phyloP scores from a whole-genome alignment of 73 alveolate species.

The Blepharisma japonicum region DNA sequence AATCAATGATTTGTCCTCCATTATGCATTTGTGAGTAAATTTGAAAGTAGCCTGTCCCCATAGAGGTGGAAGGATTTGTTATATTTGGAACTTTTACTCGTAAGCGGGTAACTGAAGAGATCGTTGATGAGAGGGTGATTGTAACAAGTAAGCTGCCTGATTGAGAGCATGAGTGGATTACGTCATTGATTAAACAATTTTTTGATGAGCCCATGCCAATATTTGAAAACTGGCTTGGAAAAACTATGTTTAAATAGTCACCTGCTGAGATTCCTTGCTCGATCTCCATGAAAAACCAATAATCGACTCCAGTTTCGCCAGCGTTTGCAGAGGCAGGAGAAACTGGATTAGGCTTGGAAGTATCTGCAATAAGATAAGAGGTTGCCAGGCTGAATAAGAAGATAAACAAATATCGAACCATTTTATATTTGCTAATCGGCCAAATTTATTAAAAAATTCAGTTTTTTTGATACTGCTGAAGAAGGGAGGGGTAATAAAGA shows the following conservation, averaged over 20 bases:
- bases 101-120: constrained; percentile 10
- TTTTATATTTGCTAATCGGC: too few relatives aligned
- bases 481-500: too few relatives aligned
- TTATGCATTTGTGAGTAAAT: not conserved
- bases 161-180: not conserved
- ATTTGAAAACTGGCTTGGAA: constrained; percentile 20
- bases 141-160: not conserved
- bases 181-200: not conserved
- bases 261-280: not conserved
- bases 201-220: not conserved
- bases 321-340: too few relatives aligned
- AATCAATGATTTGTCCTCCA: not conserved
- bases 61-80: not conserved
- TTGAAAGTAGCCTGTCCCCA: not conserved
- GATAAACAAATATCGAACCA: too few relatives aligned
- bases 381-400: too few relatives aligned
- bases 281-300: too few relatives aligned
- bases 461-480: too few relatives aligned
- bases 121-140: not conserved
- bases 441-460: too few relatives aligned
- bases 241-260: constrained; percentile 1
- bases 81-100: constrained; percentile 11
- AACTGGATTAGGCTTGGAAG: too few relatives aligned
- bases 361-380: too few relatives aligned
- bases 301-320: too few relatives aligned